Percentiles rank a stretch among this genome's conserved stretches.
phyloP scores from a whole-genome alignment of 2,329 filamentous ascomycete genomes.

The Cladosporium oxysporum region DNA sequence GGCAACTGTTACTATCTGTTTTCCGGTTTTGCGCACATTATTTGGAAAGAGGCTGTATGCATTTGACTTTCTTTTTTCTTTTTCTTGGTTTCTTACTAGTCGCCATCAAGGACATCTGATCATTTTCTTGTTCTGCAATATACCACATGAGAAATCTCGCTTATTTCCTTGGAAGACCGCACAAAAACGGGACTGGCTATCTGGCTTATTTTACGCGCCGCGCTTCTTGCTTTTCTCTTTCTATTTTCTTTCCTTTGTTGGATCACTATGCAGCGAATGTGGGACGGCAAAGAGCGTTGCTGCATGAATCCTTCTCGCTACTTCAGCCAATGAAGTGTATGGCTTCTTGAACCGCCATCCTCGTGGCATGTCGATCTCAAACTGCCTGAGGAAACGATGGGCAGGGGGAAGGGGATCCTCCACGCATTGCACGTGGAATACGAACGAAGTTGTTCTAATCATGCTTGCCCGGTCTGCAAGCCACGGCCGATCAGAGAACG shows the following conservation, averaged over 20 bases:
- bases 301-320: background rate
- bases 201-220: background rate
- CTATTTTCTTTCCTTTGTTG: background rate
- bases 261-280: background rate
- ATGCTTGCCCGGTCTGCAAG: slow-evolving; percentile 5
- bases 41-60: slow-evolving; percentile 12
- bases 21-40: background rate
- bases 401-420: background rate
- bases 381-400: slow-evolving; percentile 10
- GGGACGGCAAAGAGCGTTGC: background rate
- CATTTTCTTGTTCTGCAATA: slow-evolving; percentile 11
- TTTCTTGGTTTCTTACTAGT: background rate
- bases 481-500: slow-evolving; percentile 7
- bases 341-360: background rate
- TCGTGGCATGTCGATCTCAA: slow-evolving; percentile 6
- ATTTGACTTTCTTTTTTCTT: background rate
- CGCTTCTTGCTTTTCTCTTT: background rate
- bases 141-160: slow-evolving; percentile 11
- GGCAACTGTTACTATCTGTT: background rate
- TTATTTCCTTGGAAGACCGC: background rate
- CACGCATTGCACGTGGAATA: slow-evolving; percentile 5
- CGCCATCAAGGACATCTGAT: background rate
- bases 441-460: background rate
- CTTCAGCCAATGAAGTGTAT: background rate
- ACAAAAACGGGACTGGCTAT: slow-evolving; percentile 1